Evolutionary conservation across 2,329 filamentous ascomycete species (phyloP), one percentile per base, ranked within the genome.

Genomic region (Microcera coccophila): DNA sequence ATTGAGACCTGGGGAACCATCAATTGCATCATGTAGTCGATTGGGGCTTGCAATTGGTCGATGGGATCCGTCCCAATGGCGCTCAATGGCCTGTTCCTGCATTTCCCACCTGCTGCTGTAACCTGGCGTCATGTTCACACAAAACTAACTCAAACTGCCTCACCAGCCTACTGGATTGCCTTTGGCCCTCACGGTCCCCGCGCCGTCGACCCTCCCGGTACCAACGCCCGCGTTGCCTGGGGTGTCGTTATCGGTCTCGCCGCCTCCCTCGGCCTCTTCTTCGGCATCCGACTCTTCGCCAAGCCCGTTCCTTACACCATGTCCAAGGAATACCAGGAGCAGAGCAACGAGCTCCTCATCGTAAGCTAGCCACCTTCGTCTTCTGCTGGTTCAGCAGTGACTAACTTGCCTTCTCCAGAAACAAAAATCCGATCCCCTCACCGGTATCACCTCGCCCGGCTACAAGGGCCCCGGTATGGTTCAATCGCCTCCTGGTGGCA

Each of bases 261-360:
- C 50, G 78, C 75, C 60, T 84, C 84, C 55, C 70, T 85, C 57
- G 78, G 70, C 53, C 49, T 96, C 68, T 97, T 97, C 75, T 74
- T 74, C 60, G 50, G 69, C 60, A 79, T 87, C 66, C 86, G 90
- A 62, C 55, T 78, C 56, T 84, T 87, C 66, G 89, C 86, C 61
- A 78, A 80, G 65, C 79, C 81, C 47, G 63, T 79, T 51, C 93
- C 93, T 56, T 75, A 76, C 68, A 95, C 91, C 62, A 95, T 98
- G 90, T 91, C 77, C 74, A 87, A 88, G 78, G 93, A 98, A 73
- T 97, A 87, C 82, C 89, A 98, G 76, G 90, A 97, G 76, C 85
- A 85, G 59, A 79, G 84, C 58, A 95, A 98, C 72, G 93, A 96
- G 76, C 93, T 87, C 71, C 78, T 96, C 69, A 90, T 83, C 81